Evolutionary conservation across 805 yeast genomes (phyloP), one percentile per base, ranked within the genome.

Genomic region (Kodamaea restingae): DNA sequence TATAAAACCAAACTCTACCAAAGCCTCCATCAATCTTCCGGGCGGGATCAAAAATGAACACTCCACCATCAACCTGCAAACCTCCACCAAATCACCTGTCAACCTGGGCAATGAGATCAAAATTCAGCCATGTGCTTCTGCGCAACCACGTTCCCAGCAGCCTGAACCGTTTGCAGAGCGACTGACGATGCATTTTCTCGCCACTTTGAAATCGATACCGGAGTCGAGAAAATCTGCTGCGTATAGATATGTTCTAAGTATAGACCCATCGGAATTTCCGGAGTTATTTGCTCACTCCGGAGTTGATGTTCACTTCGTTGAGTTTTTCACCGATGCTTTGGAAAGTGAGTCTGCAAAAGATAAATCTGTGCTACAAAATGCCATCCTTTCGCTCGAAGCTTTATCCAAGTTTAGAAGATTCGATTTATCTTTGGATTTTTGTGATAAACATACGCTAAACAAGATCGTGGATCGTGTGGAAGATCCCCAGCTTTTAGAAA

Each of bases 271-370:
- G 0, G 50, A 53, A 1, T 61, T 65, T 28, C 12, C 43, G 1
- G 48, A 49, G 8, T 43, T 71, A 2, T 78, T 74, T 40, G 47
- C 52, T 6, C 39, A 50, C 3, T 64, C 71, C 7, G 81, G 80
- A 1, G 52, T 80, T 1, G 84, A 79, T 27, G 48, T 70, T 0
- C 73, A 68, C 9, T 67, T 73, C 42, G 53, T 79, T 6, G 61
- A 60, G n/a, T 70, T 75, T 42, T 71, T 63, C 40, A 35, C 78
- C 7, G 74, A 71, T 20, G 73, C 82, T 3, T 50, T 63, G 5
- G 45, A 45, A 2, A 44, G 52, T 22, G 48, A 52, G 4, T 37
- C 58, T 10, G 24, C 41, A 18, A 33, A 35, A 5, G 43, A 48
- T 4, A 36, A 43, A 15, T 28, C 45, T 7, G 48, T 56, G 49